Evolutionary conservation across 345 rosid genomes (phyloP), one percentile per base, ranked within the genome.

Genomic region (Capsella bursapastoris): DNA sequence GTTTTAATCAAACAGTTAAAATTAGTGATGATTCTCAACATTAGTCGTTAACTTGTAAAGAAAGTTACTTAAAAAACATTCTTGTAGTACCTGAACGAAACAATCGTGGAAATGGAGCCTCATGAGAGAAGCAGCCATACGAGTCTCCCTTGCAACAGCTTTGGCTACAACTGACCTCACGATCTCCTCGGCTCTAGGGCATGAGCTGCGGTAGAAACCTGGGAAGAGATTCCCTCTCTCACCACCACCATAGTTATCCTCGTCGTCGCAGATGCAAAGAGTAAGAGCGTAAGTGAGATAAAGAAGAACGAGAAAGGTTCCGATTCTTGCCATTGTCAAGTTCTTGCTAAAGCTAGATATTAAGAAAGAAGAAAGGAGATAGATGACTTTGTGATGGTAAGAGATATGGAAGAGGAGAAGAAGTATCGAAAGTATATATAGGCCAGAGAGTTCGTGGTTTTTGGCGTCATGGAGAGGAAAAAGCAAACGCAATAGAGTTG

Each of bases 71-170:
- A 14, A n/a, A 34, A 5, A 35, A 27, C 28, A 3, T 18, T 57
- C 12, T 49, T 7, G 25, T 16, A 40, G 8, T 62, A 92, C 96
- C 84, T 86, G 83, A 76, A 89, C 96, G 67, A 93, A 93, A 56
- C 98, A 90, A 72, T 90, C 98, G 37, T 89, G 97, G 77, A 93
- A 93, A 76, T 84, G 90, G 41, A 90, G 86, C 77, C 98, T 84
- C 37, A 90, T 77, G 40, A 93, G 66, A 18, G 93, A 90, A 76
- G 98, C 96, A 75, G 84, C 93, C 93, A 87, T 89, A 18, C 96
- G 89, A 27, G 86, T 31, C 45, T 93, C 93, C 70, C 78, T 82
- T 0, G 82, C 82, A 40, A 87, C 80, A 29, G 92, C 97, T 72
- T 84, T 78, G 22, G 85, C 78, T 18, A 93, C 89, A 56, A 80